These are phyloP conservation scores for Colletotrichum coccodes DNA, from an alignment of 2,329 filamentous ascomycete species.

Conservation along the genomic window DNA sequence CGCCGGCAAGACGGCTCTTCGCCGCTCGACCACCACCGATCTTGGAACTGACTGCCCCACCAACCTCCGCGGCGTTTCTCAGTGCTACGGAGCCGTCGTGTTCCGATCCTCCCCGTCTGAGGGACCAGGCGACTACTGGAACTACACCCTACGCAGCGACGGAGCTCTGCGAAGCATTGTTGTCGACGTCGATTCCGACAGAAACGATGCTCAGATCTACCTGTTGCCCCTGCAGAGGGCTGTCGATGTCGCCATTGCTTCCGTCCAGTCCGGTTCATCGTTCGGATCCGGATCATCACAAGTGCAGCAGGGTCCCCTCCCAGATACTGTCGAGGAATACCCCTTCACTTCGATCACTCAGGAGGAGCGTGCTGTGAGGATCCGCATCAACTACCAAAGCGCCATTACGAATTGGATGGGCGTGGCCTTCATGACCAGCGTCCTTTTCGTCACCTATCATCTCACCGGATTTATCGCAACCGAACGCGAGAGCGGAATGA, in stretches of 20 bases:
- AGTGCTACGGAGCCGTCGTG: constrained; percentile 78
- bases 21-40: constrained; percentile 64
- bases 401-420: constrained; percentile 80
- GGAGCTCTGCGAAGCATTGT: constrained; percentile 72
- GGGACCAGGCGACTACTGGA: constrained; percentile 76
- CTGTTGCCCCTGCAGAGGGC: constrained; percentile 82
- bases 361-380: constrained; percentile 71
- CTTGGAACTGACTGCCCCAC: constrained; percentile 72
- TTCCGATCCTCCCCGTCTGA: constrained; percentile 82
- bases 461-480: constrained; percentile 86
- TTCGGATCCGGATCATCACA: neutral
- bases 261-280: constrained; percentile 50
- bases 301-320: constrained; percentile 44
- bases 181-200: constrained; percentile 70
- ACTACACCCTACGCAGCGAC: constrained; percentile 86
- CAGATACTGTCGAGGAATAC: constrained; percentile 69
- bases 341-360: constrained; percentile 79
- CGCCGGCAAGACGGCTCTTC: constrained; percentile 65
- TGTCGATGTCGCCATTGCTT: constrained; percentile 78
- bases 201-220: constrained; percentile 83
- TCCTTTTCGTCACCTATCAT: constrained; percentile 88
- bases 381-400: constrained; percentile 77
- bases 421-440: constrained; percentile 81
- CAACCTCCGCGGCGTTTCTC: constrained; percentile 72
- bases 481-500: constrained; percentile 88